These are phyloP conservation scores for Suillus alpinus DNA, from an alignment of 768 basidiomycete species.

Conservation along the genomic window DNA sequence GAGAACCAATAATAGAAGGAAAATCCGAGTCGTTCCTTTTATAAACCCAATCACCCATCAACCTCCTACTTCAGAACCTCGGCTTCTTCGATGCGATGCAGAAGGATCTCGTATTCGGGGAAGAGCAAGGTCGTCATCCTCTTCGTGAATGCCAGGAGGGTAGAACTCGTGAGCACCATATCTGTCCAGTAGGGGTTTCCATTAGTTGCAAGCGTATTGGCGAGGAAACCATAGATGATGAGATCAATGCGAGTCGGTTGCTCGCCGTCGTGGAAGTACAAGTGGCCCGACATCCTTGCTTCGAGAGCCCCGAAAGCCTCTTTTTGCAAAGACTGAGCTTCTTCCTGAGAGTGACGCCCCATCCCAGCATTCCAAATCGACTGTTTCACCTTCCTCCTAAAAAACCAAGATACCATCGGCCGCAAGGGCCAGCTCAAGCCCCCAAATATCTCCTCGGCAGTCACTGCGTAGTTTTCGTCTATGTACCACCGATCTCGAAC, in stretches of 20 bases:
- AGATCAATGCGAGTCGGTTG: constrained; percentile 29
- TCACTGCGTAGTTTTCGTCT: constrained; percentile 23
- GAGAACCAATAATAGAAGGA: not conserved
- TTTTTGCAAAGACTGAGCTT: constrained; percentile 26
- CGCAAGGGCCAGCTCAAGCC: constrained; percentile 17
- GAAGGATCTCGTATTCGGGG: constrained; percentile 24
- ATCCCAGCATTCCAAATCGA: constrained; percentile 23
- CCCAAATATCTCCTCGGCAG: constrained; percentile 14
- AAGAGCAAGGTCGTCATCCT: constrained; percentile 25
- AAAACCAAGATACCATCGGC: constrained; percentile 20
- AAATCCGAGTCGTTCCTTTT: not conserved
- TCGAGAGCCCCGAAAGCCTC: constrained; percentile 31
- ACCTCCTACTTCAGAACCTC: constrained; percentile 3
- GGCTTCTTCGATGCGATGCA: constrained; percentile 9
- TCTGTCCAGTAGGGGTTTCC: constrained; percentile 27
- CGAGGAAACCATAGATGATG: constrained; percentile 28
- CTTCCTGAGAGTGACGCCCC: constrained; percentile 32
- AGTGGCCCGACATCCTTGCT: constrained; percentile 20
- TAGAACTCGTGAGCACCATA: constrained; percentile 20
- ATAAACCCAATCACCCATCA: not conserved
- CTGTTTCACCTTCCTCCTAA: constrained; percentile 16
- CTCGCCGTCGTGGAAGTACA: constrained; percentile 25
- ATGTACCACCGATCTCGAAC: constrained; percentile 30
- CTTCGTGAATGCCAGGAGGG: constrained; percentile 17
- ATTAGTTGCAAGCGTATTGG: constrained; percentile 21